A percentile compares a stretch with the other conserved stretches of the same genome.
phyloP scores from a whole-genome alignment of 2,329 filamentous ascomycete species.

The Botrytis pseudocinerea region DNA sequence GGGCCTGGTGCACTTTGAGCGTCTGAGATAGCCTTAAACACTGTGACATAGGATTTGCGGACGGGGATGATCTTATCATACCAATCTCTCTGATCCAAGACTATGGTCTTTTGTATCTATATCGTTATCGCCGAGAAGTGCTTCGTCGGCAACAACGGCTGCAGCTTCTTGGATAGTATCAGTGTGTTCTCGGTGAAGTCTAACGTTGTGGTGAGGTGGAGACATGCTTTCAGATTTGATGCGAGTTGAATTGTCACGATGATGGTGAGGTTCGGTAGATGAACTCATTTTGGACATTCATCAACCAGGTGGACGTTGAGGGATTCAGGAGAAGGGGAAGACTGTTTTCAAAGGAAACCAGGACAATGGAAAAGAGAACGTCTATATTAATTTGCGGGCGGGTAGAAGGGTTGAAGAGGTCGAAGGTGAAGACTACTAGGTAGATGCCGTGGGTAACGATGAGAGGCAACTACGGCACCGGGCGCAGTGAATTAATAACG shows the following conservation, averaged over 20 bases:
- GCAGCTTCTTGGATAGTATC: slow-evolving; percentile 35
- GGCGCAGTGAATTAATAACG: background rate
- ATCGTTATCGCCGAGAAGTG: slow-evolving; percentile 24
- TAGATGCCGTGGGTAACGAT: background rate
- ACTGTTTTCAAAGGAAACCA: background rate
- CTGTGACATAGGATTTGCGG: background rate
- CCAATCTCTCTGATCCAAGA: slow-evolving; percentile 70
- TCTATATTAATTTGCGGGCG: background rate
- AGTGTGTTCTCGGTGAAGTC: slow-evolving; percentile 29
- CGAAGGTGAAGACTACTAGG: background rate
- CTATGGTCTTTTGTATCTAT: slow-evolving; percentile 37
- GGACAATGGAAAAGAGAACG: background rate
- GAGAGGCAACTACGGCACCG: background rate
- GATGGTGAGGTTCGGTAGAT: background rate
- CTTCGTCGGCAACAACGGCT: slow-evolving; percentile 31
- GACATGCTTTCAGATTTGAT: slow-evolving; percentile 20
- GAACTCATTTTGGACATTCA: slow-evolving; percentile 16
- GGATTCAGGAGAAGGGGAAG: background rate
- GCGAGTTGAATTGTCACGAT: background rate
- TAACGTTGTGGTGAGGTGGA: slow-evolving; percentile 20
- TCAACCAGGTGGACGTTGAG: background rate
- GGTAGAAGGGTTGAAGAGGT: background rate
- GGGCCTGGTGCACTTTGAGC: background rate
- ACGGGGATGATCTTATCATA: slow-evolving; percentile 5
- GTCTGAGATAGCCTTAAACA: background rate